Evolutionary conservation across 2,329 filamentous ascomycete species (phyloP).

Genomic region (Colletotrichum tofieldiae): DNA sequence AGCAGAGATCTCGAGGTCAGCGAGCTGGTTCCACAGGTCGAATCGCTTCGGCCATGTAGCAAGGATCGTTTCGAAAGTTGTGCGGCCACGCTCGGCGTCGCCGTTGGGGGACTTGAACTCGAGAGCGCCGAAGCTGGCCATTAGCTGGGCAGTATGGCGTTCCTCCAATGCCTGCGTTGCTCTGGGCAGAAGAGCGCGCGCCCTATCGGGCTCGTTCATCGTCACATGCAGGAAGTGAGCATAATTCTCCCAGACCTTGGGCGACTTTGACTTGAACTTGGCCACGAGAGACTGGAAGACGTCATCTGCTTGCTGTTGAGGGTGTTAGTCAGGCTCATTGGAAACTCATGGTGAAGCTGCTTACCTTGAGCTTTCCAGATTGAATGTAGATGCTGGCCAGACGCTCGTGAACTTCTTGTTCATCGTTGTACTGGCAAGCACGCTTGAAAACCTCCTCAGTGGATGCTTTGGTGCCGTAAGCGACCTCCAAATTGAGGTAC

Average conservation of each 20-base stretch:
- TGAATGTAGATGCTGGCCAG: slow-evolving; percentile 96
- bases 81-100: slow-evolving; percentile 91
- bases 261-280: slow-evolving; percentile 87
- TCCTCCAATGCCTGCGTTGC: slow-evolving; percentile 86
- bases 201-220: slow-evolving; percentile 78
- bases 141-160: slow-evolving; percentile 76
- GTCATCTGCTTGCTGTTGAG: slow-evolving; percentile 82
- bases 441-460: slow-evolving; percentile 91
- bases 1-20: slow-evolving; percentile 84
- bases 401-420: slow-evolving; percentile 89
- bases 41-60: slow-evolving; percentile 89
- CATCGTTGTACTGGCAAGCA: slow-evolving; percentile 94
- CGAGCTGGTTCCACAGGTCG: slow-evolving; percentile 92
- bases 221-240: slow-evolving; percentile 91
- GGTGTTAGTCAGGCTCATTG: slow-evolving; percentile 18
- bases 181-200: slow-evolving; percentile 83
- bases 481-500: slow-evolving; percentile 93
- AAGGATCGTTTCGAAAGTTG: slow-evolving; percentile 92
- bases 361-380: slow-evolving; percentile 86
- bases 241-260: slow-evolving; percentile 93
- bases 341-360: slow-evolving; percentile 46
- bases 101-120: slow-evolving; percentile 90
- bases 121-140: slow-evolving; percentile 90
- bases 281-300: slow-evolving; percentile 90
- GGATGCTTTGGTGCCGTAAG: slow-evolving; percentile 86